Evolutionary conservation across 2,329 filamentous ascomycete species (phyloP).

Genomic region (Triangularia verruculosa): DNA sequence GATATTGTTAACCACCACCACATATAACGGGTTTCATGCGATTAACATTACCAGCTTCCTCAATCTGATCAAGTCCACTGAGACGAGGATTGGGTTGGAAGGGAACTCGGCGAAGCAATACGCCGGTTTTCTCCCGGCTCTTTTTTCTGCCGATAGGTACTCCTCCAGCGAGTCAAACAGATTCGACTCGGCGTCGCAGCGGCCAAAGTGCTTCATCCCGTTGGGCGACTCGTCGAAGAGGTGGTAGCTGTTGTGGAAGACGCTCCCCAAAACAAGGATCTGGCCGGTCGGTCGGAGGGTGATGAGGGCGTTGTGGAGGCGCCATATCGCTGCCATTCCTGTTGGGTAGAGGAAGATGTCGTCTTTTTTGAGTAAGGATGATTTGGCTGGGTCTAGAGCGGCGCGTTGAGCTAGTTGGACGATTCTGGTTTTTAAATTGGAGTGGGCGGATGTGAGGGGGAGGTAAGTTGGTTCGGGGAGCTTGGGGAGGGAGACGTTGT

Average conservation of each 20-base stretch:
- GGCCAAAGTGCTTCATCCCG: conserved; percentile 48
- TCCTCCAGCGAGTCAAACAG: conserved; percentile 43
- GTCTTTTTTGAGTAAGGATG: conserved; percentile 23
- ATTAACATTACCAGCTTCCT: conserved; percentile 43
- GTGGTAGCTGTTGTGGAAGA: conserved; percentile 50
- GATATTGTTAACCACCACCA: conserved; percentile 1
- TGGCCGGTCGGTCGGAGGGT: conserved; percentile 32
- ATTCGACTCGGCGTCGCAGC: conserved; percentile 38
- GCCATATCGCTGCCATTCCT: conserved; percentile 53
- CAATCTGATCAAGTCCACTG: conserved; percentile 40
- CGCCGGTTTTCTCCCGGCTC: conserved; percentile 39
- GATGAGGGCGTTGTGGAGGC: conserved; percentile 39
- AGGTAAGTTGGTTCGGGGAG: conserved; percentile 39
- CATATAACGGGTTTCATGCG: no score
- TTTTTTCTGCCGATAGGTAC: conserved; percentile 42
- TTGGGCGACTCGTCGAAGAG: conserved; percentile 44
- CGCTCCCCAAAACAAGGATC: conserved; percentile 47
- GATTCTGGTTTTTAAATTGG: conserved; percentile 40
- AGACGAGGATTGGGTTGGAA: conserved; percentile 44
- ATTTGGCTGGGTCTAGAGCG: conserved; percentile 18
- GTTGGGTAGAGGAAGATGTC: conserved; percentile 54
- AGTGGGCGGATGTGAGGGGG: conserved; percentile 39
- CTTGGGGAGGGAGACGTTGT: conserved; percentile 4
- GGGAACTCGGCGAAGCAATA: conserved; percentile 51
- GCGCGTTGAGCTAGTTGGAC: conserved; percentile 41